Evolutionary conservation across 257 asterid species (phyloP).

Genomic region (Mitragyna speciosa): DNA sequence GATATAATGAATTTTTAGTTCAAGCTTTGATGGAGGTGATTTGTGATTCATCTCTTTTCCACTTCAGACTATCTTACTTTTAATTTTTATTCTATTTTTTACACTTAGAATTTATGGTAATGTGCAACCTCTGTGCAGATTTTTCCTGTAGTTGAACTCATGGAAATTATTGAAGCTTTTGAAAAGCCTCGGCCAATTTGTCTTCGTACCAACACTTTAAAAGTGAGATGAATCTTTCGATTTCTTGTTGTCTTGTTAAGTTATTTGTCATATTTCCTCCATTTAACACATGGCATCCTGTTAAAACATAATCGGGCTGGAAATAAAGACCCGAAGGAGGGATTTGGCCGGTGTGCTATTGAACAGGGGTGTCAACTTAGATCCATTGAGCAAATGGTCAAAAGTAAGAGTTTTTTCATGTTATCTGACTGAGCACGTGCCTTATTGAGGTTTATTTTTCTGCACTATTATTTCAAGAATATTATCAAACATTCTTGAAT

Average conservation of each 20-base stretch:
- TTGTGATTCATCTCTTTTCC: conserved; percentile 9
- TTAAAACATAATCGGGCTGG: conserved; percentile 18
- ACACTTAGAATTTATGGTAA: not conserved
- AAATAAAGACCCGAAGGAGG: conserved; percentile 79
- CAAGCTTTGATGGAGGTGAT: conserved; percentile 79
- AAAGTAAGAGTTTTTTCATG: conserved; percentile 54
- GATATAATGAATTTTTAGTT: conserved; percentile 84
- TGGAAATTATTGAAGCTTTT: conserved; percentile 93
- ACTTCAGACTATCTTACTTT: not conserved
- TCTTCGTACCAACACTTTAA: conserved; percentile 82
- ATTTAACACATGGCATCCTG: conserved; percentile 16
- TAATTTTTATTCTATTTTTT: conserved; percentile 11
- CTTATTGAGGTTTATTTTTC: not conserved
- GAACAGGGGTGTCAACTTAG: conserved; percentile 95
- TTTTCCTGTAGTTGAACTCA: conserved; percentile 83
- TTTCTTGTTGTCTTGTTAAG: conserved; percentile 4
- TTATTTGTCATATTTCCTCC: conserved; percentile 1
- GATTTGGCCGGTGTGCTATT: conserved; percentile 92
- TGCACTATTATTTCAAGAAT: not conserved
- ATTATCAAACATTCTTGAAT: not conserved
- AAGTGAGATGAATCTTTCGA: conserved; percentile 38
- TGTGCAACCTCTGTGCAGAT: conserved; percentile 46
- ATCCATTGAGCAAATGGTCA: conserved; percentile 97
- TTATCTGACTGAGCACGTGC: not conserved
- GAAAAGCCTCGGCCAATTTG: conserved; percentile 94